phyloP scores from a whole-genome alignment of 768 basidiomycete genomes.

The Chalciporus sphaerocephalus region DNA sequence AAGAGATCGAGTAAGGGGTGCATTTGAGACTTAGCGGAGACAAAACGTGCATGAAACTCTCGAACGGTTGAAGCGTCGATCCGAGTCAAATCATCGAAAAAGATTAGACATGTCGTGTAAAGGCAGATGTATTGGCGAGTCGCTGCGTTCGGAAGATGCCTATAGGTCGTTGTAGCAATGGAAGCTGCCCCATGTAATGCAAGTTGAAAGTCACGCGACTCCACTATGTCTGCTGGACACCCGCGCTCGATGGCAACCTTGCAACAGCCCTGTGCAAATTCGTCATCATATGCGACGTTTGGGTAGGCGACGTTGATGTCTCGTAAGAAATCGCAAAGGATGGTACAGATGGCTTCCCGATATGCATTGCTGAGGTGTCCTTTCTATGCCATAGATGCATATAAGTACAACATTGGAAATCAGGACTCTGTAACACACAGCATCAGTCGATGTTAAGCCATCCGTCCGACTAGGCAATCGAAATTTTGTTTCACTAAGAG shows the following conservation, averaged over 20 bases:
- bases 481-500: background rate
- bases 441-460: background rate
- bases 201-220: slow-evolving; percentile 4
- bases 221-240: background rate
- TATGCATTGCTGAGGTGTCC: background rate
- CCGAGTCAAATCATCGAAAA: slow-evolving; percentile 7
- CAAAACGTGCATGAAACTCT: slow-evolving; percentile 6
- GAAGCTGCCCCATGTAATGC: slow-evolving; percentile 1
- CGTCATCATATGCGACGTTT: slow-evolving; percentile 1
- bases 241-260: background rate
- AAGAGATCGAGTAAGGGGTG: slow-evolving; percentile 4
- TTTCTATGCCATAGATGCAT: background rate
- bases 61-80: slow-evolving; percentile 1
- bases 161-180: slow-evolving; percentile 4
- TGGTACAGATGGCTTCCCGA: background rate
- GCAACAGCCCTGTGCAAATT: slow-evolving; percentile 1
- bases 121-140: slow-evolving; percentile 5
- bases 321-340: slow-evolving; percentile 2
- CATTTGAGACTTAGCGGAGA: background rate
- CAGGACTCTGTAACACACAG: background rate
- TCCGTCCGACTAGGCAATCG: background rate
- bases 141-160: background rate
- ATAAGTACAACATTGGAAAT: background rate
- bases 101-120: slow-evolving; percentile 4
- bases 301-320: slow-evolving; percentile 3